Evolutionary conservation across 306 rosid species (phyloP).

Genomic region (Lathyrus aphaca): DNA sequence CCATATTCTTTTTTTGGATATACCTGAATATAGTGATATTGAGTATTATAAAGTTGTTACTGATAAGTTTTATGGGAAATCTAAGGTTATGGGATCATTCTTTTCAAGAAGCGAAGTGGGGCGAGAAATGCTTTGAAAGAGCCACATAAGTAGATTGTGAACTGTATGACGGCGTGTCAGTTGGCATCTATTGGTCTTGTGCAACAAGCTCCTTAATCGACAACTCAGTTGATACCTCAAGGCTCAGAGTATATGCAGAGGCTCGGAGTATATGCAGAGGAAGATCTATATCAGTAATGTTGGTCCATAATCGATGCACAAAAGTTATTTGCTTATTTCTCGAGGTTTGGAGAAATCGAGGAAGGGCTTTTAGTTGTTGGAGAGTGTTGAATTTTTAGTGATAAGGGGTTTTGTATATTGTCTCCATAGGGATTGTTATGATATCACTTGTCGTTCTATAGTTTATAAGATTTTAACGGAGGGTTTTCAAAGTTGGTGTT

Average conservation of each 20-base stretch:
- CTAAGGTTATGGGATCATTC: constrained; percentile 89
- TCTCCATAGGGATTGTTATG: too few relatives aligned
- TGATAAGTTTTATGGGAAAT: constrained; percentile 87
- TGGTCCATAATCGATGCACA: constrained; percentile 66
- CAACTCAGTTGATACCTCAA: neutral
- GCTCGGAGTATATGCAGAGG: too few relatives aligned
- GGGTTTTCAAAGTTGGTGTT: too few relatives aligned
- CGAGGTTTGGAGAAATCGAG: constrained; percentile 80
- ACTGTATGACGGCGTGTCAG: constrained; percentile 85
- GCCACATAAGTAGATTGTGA: constrained; percentile 91
- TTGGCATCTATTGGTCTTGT: constrained; percentile 81
- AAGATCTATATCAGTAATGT: constrained; percentile 93
- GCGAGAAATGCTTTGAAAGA: constrained; percentile 74
- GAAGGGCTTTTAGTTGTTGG: constrained; percentile 77
- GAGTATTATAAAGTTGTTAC: constrained; percentile 91
- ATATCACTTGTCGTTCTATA: too few relatives aligned
- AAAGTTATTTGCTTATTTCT: constrained; percentile 58
- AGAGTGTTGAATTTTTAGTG: too few relatives aligned
- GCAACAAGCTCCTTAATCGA: constrained; percentile 22
- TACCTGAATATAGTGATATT: constrained; percentile 63
- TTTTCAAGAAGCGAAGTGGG: constrained; percentile 74
- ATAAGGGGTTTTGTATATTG: too few relatives aligned
- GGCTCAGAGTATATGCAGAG: constrained; percentile 73
- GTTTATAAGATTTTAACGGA: too few relatives aligned
- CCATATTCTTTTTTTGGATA: too few relatives aligned